Evolutionary conservation across 768 basidiomycete species (phyloP).

Genomic region (Tulasnella sp.): DNA sequence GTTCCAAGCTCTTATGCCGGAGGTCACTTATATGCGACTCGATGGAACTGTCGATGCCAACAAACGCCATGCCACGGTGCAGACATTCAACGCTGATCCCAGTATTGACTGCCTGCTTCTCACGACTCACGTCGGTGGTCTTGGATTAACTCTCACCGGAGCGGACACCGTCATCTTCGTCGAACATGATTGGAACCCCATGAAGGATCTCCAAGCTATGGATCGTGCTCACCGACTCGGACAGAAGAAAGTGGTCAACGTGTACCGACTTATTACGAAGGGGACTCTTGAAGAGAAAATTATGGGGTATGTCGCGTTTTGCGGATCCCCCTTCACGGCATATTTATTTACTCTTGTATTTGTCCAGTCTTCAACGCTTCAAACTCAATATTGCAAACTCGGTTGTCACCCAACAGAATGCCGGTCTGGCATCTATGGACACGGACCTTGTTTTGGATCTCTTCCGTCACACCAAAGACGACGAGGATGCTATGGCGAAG

Average conservation of each 20-base stretch:
- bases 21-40: conserved; percentile 95
- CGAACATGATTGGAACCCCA: conserved; percentile 99
- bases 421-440: conserved; percentile 89
- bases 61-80: conserved; percentile 93
- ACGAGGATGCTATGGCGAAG: conserved; percentile 52
- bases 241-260: conserved; percentile 98
- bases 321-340: background rate
- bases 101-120: conserved; percentile 93
- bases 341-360: conserved; percentile 7
- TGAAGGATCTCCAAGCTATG: conserved; percentile 99
- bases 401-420: conserved; percentile 94
- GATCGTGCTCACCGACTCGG: conserved; percentile 96
- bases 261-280: conserved; percentile 93
- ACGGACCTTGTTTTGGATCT: conserved; percentile 94
- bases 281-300: conserved; percentile 98
- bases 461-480: conserved; percentile 65
- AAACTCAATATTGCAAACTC: conserved; percentile 97
- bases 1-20: conserved; percentile 86
- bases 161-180: conserved; percentile 99
- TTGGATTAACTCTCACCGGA: conserved; percentile 91
- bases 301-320: conserved; percentile 67
- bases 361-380: conserved; percentile 81
- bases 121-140: conserved; percentile 93
- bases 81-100: conserved; percentile 96
- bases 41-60: conserved; percentile 86